Evolutionary conservation across 306 rosid genomes (phyloP), one percentile per base, ranked within the genome.

Genomic region (Gynostemma pentaphyllum): DNA sequence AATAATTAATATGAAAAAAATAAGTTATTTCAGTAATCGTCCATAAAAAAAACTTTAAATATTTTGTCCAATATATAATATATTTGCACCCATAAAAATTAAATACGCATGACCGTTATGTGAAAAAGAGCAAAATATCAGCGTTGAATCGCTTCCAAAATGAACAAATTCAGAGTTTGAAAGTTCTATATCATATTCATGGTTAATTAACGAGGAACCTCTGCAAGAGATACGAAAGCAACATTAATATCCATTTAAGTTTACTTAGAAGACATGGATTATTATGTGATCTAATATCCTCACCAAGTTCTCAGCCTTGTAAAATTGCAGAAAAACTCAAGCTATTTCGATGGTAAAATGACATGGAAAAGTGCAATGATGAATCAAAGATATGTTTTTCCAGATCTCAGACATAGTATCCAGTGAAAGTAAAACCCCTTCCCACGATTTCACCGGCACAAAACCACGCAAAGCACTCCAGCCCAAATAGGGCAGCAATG

Each of bases 341-440:
- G 66, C 55, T 21, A 71, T 84, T 76, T 64, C 55, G 68, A 61
- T 36, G 69, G 68, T 57, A 74, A 74, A 80, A 72, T 73, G 72
- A 72, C 48, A 77, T 49, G 59, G 56, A 78, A 64, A 82, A 78
- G 40, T 64, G 71, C 78, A 68, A 28, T n/a, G 27, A 61, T 61
- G 49, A 69, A 63, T 70, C 72, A 5, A 29, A n/a, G 24, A 16
- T 45, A 34, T 49, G 47, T 18, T 64, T 65, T 62, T 29, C 64
- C 60, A 14, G n/a, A 44, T 56, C 62, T 87, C 76, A 90, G 73
- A 81, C 84, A 66, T 79, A 63, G 74, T 90, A 87, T 70, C 97
- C 96, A 0, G 97, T 87, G 82, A 87, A 60, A 32, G 95, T 87
- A 37, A 90, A 90, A 57, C 95, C 97, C 81, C 95, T 90, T 64